Conservation (phyloP, 176 grass and related monocot species). For the Dactylis glomerata region DNA sequence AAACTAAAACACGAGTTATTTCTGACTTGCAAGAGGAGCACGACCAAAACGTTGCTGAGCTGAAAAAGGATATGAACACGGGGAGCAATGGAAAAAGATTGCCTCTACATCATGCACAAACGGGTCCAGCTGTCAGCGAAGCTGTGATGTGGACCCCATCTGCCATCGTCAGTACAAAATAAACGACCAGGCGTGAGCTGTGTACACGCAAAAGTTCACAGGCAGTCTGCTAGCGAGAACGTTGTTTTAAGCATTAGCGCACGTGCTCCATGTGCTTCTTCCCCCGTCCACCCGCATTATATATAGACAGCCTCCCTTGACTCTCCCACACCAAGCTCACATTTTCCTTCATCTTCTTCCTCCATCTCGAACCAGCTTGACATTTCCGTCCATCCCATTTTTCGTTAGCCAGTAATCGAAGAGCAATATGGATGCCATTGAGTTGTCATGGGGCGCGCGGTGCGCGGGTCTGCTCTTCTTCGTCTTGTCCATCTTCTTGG, state of each 20-base stretch:
- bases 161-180: neutral
- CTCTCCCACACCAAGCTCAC: slow-evolving; percentile 6
- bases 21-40: neutral
- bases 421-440: slow-evolving; percentile 6
- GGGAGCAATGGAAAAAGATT: neutral
- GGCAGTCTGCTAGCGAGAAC: neutral
- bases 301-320: neutral
- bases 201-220: slow-evolving; percentile 4
- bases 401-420: neutral
- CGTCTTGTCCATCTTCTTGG: slow-evolving; percentile 22
- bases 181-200: slow-evolving; percentile 2
- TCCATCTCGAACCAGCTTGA: neutral
- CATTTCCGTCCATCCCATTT: neutral
- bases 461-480: slow-evolving; percentile 14
- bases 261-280: slow-evolving; percentile 9
- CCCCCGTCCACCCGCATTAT: neutral
- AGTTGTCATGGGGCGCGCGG: slow-evolving; percentile 14
- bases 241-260: neutral
- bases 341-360: neutral
- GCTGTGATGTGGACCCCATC: neutral
- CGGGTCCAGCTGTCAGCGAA: neutral
- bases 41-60: neutral
- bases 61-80: neutral
- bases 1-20: neutral
- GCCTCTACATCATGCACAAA: neutral